Evolutionary conservation across 2,329 filamentous ascomycete species (phyloP).

Genomic region (Hypoxylon sp.): DNA sequence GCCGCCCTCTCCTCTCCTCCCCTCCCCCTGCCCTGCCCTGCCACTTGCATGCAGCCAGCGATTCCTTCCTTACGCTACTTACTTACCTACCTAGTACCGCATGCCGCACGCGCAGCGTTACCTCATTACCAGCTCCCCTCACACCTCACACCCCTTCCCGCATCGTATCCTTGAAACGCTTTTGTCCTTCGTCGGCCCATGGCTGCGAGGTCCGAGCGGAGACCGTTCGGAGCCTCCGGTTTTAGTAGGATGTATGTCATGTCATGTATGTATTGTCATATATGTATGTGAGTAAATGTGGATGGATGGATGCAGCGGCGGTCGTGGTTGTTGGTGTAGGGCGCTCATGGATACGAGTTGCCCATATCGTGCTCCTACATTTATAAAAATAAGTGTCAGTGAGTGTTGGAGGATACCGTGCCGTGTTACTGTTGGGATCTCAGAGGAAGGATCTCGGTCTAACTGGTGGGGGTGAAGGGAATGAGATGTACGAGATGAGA

Average conservation of each 20-base stretch:
- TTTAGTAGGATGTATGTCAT: background rate
- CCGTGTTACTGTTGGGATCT: background rate
- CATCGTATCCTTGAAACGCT: background rate
- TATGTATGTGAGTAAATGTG: too few relatives aligned
- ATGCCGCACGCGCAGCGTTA: background rate
- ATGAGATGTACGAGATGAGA: background rate
- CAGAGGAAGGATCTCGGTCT: background rate
- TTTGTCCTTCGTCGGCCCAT: constrained; percentile 2
- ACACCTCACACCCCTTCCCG: too few relatives aligned
- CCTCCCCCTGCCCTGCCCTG: background rate
- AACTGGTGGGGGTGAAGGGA: background rate
- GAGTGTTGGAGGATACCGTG: background rate
- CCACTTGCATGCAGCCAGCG: too few relatives aligned
- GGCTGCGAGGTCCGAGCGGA: constrained; percentile 25
- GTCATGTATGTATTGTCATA: too few relatives aligned
- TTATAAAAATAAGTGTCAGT: constrained; percentile 7
- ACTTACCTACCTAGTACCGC: background rate
- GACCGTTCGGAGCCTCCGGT: constrained; percentile 6
- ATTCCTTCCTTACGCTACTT: background rate
- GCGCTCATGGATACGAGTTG: constrained; percentile 65
- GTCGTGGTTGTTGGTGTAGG: background rate
- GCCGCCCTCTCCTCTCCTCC: background rate
- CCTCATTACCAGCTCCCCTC: background rate
- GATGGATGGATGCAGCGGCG: background rate
- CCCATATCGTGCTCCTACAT: constrained; percentile 74